Conservation (phyloP, 306 rosid species). For the Dryas octopetala region DNA sequence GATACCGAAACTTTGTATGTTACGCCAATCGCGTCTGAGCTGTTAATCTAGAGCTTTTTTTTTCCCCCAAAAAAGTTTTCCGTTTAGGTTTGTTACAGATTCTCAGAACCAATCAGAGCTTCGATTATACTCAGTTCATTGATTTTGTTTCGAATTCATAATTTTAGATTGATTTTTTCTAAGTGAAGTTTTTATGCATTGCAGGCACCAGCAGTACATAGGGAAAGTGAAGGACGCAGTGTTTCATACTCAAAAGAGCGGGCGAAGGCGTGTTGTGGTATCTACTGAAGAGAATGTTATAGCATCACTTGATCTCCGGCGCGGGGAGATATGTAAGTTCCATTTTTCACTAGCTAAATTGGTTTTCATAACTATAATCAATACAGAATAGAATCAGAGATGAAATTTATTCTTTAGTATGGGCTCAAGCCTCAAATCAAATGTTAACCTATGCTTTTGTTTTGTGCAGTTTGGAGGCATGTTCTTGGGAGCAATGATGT, state of each 20-base stretch:
- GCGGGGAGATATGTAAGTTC: conserved; percentile 84
- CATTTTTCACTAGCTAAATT: not conserved
- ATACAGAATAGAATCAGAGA: not conserved
- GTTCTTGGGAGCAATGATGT: conserved; percentile 72
- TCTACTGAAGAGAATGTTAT: conserved; percentile 92
- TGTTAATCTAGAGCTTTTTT: not conserved
- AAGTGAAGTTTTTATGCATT: conserved; percentile 7
- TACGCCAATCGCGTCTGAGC: not conserved
- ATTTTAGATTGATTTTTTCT: not conserved
- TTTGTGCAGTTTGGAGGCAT: conserved; percentile 96
- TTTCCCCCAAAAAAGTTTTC: not conserved
- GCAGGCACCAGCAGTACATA: conserved; percentile 88
- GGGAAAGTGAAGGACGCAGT: conserved; percentile 94
- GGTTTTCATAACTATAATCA: not conserved
- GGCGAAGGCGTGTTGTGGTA: conserved; percentile 90
- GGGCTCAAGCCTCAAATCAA: not conserved
- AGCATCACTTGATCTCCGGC: conserved; percentile 99
- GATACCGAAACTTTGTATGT: not conserved
- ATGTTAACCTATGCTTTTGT: conserved; percentile 36
- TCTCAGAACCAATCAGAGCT: not conserved
- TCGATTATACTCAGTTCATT: not conserved
- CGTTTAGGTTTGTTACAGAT: not conserved
- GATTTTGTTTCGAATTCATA: not conserved
- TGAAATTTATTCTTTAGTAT: not conserved
- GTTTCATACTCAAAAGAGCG: conserved; percentile 84